phyloP scores from a whole-genome alignment of 768 basidiomycete genomes.

The Sutorius australiensis region DNA sequence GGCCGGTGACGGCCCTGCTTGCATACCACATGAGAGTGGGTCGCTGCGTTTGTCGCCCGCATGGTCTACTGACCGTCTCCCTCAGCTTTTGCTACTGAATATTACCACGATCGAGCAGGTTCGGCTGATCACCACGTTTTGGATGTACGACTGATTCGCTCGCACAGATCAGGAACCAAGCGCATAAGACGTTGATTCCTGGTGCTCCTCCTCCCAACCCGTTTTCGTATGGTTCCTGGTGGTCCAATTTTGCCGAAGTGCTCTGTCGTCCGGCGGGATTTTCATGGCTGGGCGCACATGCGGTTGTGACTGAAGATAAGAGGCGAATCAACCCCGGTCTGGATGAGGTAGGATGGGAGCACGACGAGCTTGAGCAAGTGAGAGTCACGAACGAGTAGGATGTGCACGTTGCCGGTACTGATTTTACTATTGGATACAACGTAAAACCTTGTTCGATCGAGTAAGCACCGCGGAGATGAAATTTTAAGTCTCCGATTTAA shows the following conservation, averaged over 20 bases:
- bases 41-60: neutral
- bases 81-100: conserved; percentile 75
- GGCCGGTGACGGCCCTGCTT: conserved; percentile 78
- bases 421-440: neutral
- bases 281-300: conserved; percentile 72
- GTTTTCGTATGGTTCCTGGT: conserved; percentile 77
- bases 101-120: conserved; percentile 97
- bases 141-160: conserved; percentile 6
- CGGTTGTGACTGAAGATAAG: conserved; percentile 63
- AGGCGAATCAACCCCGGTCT: conserved; percentile 72
- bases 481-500: conserved; percentile 25
- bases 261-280: conserved; percentile 78
- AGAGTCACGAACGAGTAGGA: conserved; percentile 12
- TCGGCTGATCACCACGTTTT: conserved; percentile 27
- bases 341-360: conserved; percentile 30
- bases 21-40: conserved; percentile 84
- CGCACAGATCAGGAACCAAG: conserved; percentile 76
- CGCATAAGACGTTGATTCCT: conserved; percentile 65
- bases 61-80: conserved; percentile 1
- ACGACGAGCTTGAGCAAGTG: conserved; percentile 19
- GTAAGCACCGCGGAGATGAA: conserved; percentile 17
- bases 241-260: conserved; percentile 68
- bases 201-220: conserved; percentile 76
- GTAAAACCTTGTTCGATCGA: conserved; percentile 3
- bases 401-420: neutral